phyloP scores from a whole-genome alignment of 257 asterid species.

The Echites panduratus region DNA sequence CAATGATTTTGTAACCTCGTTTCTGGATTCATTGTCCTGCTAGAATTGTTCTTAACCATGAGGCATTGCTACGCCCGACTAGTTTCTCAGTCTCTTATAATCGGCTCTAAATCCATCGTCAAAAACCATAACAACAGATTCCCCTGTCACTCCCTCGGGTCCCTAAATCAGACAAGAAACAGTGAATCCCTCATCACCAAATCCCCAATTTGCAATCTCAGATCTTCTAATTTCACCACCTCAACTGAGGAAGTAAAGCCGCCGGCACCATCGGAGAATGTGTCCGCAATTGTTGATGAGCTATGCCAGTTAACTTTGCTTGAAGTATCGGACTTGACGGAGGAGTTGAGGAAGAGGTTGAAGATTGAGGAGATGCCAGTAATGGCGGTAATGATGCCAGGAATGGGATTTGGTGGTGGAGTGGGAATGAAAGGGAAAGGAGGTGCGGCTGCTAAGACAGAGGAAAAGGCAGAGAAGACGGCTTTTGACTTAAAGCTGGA shows the following conservation, averaged over 20 bases:
- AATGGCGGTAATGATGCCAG: slow-evolving; percentile 86
- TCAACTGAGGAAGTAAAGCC: slow-evolving; percentile 40
- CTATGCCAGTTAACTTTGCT: slow-evolving; percentile 55
- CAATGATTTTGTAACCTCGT: slow-evolving; percentile 15
- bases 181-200: slow-evolving; percentile 16
- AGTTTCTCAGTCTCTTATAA: slow-evolving; percentile 38
- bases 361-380: slow-evolving; percentile 74
- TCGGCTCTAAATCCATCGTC: slow-evolving; percentile 23
- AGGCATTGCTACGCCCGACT: slow-evolving; percentile 34
- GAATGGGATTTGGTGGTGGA: slow-evolving; percentile 62
- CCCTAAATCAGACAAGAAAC: slow-evolving; percentile 4
- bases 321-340: slow-evolving; percentile 66
- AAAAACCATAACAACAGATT: slow-evolving; percentile 11
- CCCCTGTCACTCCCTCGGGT: background rate
- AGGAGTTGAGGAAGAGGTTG: slow-evolving; percentile 50
- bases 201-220: slow-evolving; percentile 22
- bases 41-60: slow-evolving; percentile 24
- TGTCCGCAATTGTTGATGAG: slow-evolving; percentile 54
- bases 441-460: slow-evolving; percentile 46
- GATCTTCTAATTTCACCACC: slow-evolving; percentile 30
- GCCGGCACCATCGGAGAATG: slow-evolving; percentile 36
- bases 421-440: slow-evolving; percentile 41
- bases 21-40: too few relatives aligned
- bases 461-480: slow-evolving; percentile 73
- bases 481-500: slow-evolving; percentile 87